These are phyloP conservation scores for Alternaria dauci DNA, from an alignment of 2,329 filamentous ascomycete species.

Conservation along the genomic window DNA sequence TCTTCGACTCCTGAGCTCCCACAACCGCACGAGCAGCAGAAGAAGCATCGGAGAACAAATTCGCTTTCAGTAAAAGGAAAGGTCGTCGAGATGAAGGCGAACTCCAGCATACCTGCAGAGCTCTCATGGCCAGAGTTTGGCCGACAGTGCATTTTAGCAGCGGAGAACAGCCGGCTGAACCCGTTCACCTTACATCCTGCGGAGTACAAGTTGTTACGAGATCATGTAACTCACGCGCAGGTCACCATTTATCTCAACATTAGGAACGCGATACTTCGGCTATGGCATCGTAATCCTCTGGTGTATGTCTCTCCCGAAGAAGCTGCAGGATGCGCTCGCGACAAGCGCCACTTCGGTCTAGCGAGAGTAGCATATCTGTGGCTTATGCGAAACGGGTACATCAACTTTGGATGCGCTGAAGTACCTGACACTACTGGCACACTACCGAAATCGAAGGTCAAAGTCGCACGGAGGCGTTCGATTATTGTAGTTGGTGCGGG, in stretches of 20 bases:
- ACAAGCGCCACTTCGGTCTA: slow-evolving; percentile 86
- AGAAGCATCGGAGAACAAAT: slow-evolving; percentile 30
- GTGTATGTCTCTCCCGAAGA: slow-evolving; percentile 82
- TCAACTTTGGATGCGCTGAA: slow-evolving; percentile 93
- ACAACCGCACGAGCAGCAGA: slow-evolving; percentile 32
- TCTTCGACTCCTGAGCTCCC: slow-evolving; percentile 45
- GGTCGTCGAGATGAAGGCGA: slow-evolving; percentile 59
- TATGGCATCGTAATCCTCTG: slow-evolving; percentile 89
- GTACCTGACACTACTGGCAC: slow-evolving; percentile 61
- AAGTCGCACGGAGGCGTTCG: slow-evolving; percentile 68
- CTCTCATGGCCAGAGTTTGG: slow-evolving; percentile 81
- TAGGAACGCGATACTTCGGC: slow-evolving; percentile 86
- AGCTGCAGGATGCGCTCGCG: slow-evolving; percentile 88
- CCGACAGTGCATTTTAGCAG: slow-evolving; percentile 88
- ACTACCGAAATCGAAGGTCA: slow-evolving; percentile 49
- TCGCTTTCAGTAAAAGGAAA: slow-evolving; percentile 35
- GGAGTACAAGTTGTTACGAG: slow-evolving; percentile 81
- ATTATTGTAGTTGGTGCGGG: slow-evolving; percentile 91
- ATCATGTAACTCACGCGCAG: slow-evolving; percentile 85
- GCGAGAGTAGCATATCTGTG: slow-evolving; percentile 91
- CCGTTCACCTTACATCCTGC: slow-evolving; percentile 86
- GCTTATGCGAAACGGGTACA: slow-evolving; percentile 89
- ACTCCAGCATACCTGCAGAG: slow-evolving; percentile 82
- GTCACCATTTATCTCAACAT: slow-evolving; percentile 97
- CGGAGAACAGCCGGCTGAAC: slow-evolving; percentile 86